These are phyloP conservation scores for Cephalotrichum gorgonifer DNA, from an alignment of 2,329 filamentous ascomycete species.

Conservation along the genomic window DNA sequence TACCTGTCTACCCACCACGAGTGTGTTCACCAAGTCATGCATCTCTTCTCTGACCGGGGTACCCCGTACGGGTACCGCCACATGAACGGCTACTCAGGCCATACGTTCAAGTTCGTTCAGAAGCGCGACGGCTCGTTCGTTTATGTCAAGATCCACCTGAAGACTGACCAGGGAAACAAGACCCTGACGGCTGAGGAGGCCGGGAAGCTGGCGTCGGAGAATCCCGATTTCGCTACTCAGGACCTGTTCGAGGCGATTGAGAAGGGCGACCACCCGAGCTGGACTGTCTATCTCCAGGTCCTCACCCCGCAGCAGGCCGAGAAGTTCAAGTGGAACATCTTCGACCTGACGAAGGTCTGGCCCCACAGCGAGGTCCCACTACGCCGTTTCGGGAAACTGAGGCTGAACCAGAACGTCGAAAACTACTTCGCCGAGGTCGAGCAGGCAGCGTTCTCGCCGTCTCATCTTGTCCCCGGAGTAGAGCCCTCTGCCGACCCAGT, in stretches of 20 bases:
- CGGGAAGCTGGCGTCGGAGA: slow-evolving; percentile 38
- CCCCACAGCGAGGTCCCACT: slow-evolving; percentile 53
- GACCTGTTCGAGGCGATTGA: slow-evolving; percentile 56
- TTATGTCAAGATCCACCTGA: slow-evolving; percentile 56
- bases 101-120: slow-evolving; percentile 55
- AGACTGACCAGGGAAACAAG: slow-evolving; percentile 52
- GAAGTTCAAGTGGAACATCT: slow-evolving; percentile 50
- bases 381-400: slow-evolving; percentile 49
- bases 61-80: slow-evolving; percentile 55
- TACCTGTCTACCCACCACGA: slow-evolving; percentile 48
- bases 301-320: slow-evolving; percentile 50
- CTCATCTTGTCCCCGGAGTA: slow-evolving; percentile 53
- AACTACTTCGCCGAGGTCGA: slow-evolving; percentile 65
- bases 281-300: slow-evolving; percentile 55
- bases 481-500: slow-evolving; percentile 53
- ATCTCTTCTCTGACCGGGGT: slow-evolving; percentile 55
- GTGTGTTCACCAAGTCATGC: slow-evolving; percentile 53
- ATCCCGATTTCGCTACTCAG: slow-evolving; percentile 53
- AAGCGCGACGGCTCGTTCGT: slow-evolving; percentile 56
- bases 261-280: slow-evolving; percentile 49
- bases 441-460: slow-evolving; percentile 56
- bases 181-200: slow-evolving; percentile 49
- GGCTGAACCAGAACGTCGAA: slow-evolving; percentile 51
- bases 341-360: slow-evolving; percentile 63
- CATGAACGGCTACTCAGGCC: slow-evolving; percentile 59